Base-by-base conservation (phyloP, 768 basidiomycete genomes). In the Sporobolomyces pararoseus region DNA sequence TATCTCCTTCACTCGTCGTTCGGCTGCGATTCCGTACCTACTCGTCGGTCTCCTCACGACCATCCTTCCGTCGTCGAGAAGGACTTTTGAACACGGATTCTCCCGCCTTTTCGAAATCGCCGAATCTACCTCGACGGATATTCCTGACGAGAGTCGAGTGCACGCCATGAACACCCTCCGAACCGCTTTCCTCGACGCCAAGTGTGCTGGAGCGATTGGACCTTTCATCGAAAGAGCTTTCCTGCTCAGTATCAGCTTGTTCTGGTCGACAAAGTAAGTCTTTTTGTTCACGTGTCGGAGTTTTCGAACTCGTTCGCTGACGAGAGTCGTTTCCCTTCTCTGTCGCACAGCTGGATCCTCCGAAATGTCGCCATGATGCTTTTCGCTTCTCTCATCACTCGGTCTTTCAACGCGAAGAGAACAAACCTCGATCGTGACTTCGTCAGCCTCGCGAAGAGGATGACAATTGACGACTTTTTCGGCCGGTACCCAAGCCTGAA, bases 111-210 rank as follows among this genome's bases (percentile, higher is more conserved):
- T 74, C 49, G 72, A 74, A 27, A 68, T 74, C 35, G 72, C 72
- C 52, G 72, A 74, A 49, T 74, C 72, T n/a, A 70, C 62, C 4
- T n/a, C 62, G 32, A 0, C 35, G 54, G 63, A 65, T n/a, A 65
- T 74, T 49, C 60, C 32, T 10, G 73, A 74, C 58, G 66, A 68
- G 31, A 59, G 54, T 16, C 59, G 73, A 10, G 65, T 69, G 1
- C 73, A 74, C 57, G 73, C 66, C 17, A 71, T 74, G 66, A 74
- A 74, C 61, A 74, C 73, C 2, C n/a, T 74, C 29, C 55, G 67
- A 13, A 71, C 73, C 16, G 54, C 68, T 34, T 62, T 68, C 66
- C 69, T 74, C 35, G 73, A 74, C 34, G 66, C 66, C 21, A 74
- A 71, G 44, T 61, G 60, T 23, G 67, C 65, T 1, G 25, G 46